phyloP scores from a whole-genome alignment of 208 protist species.

The Phytomonas sp. region DNA sequence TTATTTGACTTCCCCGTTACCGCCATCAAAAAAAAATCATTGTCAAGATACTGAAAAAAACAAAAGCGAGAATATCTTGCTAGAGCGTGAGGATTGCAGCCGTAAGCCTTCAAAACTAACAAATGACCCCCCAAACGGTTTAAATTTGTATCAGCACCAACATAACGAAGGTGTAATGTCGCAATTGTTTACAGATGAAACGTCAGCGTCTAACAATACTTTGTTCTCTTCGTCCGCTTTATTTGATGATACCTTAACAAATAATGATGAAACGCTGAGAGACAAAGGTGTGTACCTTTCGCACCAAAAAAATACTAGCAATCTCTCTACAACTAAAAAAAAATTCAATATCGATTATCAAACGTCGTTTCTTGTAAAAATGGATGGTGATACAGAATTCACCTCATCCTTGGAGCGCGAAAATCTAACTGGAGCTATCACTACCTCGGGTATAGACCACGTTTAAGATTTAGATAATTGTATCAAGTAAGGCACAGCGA shows the following conservation, averaged over 20 bases:
- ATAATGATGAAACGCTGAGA: not conserved
- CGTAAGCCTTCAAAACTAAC: not conserved
- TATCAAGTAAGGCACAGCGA: not conserved
- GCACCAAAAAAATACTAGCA: not conserved
- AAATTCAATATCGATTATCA: constrained; percentile 28
- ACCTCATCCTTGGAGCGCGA: constrained; percentile 44
- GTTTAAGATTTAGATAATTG: not conserved
- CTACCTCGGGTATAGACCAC: not conserved
- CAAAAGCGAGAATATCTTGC: not conserved
- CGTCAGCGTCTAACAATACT: not conserved
- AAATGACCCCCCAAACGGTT: not conserved
- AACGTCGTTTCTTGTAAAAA: constrained; percentile 72
- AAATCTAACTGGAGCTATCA: constrained; percentile 22
- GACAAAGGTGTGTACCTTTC: not conserved
- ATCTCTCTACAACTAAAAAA: not conserved
- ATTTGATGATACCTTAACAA: not conserved
- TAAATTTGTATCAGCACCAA: not conserved
- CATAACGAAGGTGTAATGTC: not conserved
- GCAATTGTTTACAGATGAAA: not conserved
- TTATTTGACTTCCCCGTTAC: constrained; percentile 10
- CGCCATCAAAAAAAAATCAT: not conserved
- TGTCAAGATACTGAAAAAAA: not conserved
- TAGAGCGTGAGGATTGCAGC: not conserved
- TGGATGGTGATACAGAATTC: constrained; percentile 69
- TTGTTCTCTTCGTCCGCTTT: not conserved